Base-by-base conservation (phyloP, 2,329 filamentous ascomycete species). In the Aureobasidium sp. region DNA sequence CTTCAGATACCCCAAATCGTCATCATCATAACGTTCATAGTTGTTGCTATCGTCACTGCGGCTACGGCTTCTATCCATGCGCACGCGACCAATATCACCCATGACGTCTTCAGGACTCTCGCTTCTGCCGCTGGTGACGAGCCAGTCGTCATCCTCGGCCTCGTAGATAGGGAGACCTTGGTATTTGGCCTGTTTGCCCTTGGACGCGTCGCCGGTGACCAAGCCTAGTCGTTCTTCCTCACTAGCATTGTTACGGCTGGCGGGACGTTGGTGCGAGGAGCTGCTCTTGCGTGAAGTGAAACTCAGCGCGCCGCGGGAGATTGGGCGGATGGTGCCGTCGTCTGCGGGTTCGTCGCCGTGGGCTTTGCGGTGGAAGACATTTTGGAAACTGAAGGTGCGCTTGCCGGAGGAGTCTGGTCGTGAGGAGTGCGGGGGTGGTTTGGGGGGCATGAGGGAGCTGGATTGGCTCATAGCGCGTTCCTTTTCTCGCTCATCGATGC, bases 361-460 rank as follows among this genome's bases (percentile, higher is more conserved):
- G 62, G 78, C 78, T 65, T 79, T 75, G 53, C 85, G 81, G 62
- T 78, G 77, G 73, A 96, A 94, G 57, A 96, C 84, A 65, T 88
- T 90, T 65, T 92, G 87, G 78, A 97, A 97, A 19, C 89, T 95
- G 75, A 97, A 99, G 67, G 17, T 64, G 73, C 63, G 65, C 27
- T 60, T 60, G 21, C 54, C 43, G 47, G 35, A 27, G 8, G 46
- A 43, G 29, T 51, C 43, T 40, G 55, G 71, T 64, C 63, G 38
- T 60, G 60, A 42, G 21, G 40, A 62, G 60, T 78, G 84, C 4
- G 85, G 85, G 1, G 86, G 85, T 3, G 82, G 72, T 60, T 69
- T 72, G 0, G 86, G 86, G 1, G 84, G 79, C 3, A 74, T 75
- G 13, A 80, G 73, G 54, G 73, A 75, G 21, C 70, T 73, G 66